A percentile compares a stretch with the other conserved stretches of the same genome.
Conservation (phyloP, 768 basidiomycete genomes). For the Amanita rubescens region DNA sequence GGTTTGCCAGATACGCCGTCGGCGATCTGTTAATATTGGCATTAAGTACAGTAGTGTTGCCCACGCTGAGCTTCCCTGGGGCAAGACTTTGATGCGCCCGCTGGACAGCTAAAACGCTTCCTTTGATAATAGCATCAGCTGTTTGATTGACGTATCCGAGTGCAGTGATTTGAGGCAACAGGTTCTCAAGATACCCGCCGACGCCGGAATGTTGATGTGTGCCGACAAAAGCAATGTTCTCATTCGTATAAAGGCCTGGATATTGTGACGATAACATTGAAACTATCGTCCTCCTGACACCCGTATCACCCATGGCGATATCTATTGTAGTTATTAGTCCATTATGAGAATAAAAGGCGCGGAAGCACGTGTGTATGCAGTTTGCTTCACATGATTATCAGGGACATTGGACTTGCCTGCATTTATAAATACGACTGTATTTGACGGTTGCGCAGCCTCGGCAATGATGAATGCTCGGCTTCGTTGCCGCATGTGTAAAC, state of each 20-base stretch:
- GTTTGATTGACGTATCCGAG: constrained; percentile 68
- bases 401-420: constrained; percentile 36
- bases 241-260: constrained; percentile 56
- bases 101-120: constrained; percentile 61
- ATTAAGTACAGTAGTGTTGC: constrained; percentile 60
- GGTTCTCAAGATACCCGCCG: constrained; percentile 71
- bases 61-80: constrained; percentile 52
- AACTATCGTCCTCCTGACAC: constrained; percentile 64
- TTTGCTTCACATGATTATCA: not conserved
- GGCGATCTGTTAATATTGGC: constrained; percentile 74
- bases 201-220: constrained; percentile 77
- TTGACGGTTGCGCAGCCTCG: constrained; percentile 44
- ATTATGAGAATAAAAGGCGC: not conserved
- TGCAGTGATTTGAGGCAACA: constrained; percentile 70
- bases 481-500: constrained; percentile 73
- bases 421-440: constrained; percentile 69
- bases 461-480: constrained; percentile 74
- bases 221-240: constrained; percentile 69
- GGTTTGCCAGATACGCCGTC: constrained; percentile 71
- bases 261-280: constrained; percentile 45
- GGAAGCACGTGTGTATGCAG: constrained; percentile 59
- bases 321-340: constrained; percentile 29
- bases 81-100: constrained; percentile 58
- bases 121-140: constrained; percentile 63
- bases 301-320: constrained; percentile 78